Percentiles rank a stretch among this genome's conserved stretches.
Evolutionary conservation across 306 rosid species (phyloP).

Genomic region (Castanospermum australe): DNA sequence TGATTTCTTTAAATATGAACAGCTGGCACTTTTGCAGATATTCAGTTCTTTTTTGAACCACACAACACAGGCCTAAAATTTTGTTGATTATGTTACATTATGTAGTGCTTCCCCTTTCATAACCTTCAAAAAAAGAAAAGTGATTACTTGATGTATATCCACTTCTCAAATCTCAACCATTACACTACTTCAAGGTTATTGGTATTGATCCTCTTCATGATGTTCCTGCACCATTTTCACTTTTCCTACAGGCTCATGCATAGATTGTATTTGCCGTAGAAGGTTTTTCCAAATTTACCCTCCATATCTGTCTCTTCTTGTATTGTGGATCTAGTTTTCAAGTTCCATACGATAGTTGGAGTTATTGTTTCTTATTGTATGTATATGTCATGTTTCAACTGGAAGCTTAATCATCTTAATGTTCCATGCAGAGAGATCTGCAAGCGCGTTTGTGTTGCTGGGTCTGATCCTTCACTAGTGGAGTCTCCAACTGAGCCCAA

Average conservation of each 20-base stretch:
- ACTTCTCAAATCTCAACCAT: conserved; percentile 10
- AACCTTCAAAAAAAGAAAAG: not conserved
- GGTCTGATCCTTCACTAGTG: conserved; percentile 60
- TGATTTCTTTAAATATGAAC: not conserved
- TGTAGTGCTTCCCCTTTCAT: not conserved
- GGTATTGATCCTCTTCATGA: not conserved
- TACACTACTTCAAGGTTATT: conserved; percentile 3
- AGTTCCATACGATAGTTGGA: not conserved
- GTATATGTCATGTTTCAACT: conserved; percentile 4
- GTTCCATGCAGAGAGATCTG: conserved; percentile 59
- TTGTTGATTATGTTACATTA: not conserved
- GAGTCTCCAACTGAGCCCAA: conserved; percentile 96
- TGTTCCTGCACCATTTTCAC: conserved; percentile 7
- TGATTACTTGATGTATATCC: conserved; percentile 6
- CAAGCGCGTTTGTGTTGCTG: conserved; percentile 71
- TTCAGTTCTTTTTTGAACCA: not conserved
- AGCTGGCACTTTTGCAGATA: conserved; percentile 1
- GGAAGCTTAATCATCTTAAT: conserved; percentile 15
- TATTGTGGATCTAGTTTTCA: not conserved
- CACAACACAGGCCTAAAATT: not conserved
- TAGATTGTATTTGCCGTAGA: not conserved
- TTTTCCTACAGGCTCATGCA: not conserved
- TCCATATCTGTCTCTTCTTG: conserved; percentile 1
- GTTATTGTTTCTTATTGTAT: not conserved
- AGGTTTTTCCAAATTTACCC: not conserved